Percentiles rank a stretch among this genome's conserved stretches.
These are phyloP conservation scores for Amauroascus niger DNA, from an alignment of 2,329 filamentous ascomycete genomes.

Conservation along the genomic window DNA sequence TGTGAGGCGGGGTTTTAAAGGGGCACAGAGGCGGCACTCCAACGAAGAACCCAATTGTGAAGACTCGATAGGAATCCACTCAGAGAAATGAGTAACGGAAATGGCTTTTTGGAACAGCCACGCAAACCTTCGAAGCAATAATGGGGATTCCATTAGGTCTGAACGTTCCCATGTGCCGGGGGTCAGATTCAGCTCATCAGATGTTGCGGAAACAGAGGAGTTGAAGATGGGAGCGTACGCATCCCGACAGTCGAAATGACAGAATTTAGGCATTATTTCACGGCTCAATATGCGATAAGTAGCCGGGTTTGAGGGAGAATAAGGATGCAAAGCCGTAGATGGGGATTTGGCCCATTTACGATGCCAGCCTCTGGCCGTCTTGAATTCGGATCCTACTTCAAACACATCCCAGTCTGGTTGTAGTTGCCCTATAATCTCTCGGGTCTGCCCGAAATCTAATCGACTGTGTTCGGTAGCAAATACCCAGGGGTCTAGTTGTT, in stretches of 20 bases:
- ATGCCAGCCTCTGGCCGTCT: constrained; percentile 25
- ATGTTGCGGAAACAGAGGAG: constrained; percentile 19
- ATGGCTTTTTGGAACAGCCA: constrained; percentile 29
- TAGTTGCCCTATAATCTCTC: constrained; percentile 41
- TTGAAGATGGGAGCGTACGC: constrained; percentile 27
- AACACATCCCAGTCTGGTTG: constrained; percentile 38
- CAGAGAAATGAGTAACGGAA: constrained; percentile 20
- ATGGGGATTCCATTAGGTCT: constrained; percentile 23
- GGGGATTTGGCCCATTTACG: constrained; percentile 26
- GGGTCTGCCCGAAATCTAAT: constrained; percentile 39
- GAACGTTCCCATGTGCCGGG: constrained; percentile 23
- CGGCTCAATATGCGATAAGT: constrained; percentile 20
- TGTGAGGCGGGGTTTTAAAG: constrained; percentile 26
- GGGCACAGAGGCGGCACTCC: constrained; percentile 26
- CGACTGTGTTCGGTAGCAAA: constrained; percentile 44
- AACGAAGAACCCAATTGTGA: not conserved
- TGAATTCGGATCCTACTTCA: constrained; percentile 14
- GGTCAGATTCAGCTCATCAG: constrained; percentile 16
- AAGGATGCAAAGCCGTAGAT: constrained; percentile 19
- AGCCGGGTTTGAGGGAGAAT: constrained; percentile 17
- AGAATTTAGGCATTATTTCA: constrained; percentile 14
- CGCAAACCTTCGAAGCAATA: constrained; percentile 22
- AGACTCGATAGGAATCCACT: constrained; percentile 24
- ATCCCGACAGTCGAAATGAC: constrained; percentile 23
- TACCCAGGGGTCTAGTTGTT: constrained; percentile 45